phyloP scores from a whole-genome alignment of 1,284 basidiomycete genomes.

The Moesziomyces globuligerus region DNA sequence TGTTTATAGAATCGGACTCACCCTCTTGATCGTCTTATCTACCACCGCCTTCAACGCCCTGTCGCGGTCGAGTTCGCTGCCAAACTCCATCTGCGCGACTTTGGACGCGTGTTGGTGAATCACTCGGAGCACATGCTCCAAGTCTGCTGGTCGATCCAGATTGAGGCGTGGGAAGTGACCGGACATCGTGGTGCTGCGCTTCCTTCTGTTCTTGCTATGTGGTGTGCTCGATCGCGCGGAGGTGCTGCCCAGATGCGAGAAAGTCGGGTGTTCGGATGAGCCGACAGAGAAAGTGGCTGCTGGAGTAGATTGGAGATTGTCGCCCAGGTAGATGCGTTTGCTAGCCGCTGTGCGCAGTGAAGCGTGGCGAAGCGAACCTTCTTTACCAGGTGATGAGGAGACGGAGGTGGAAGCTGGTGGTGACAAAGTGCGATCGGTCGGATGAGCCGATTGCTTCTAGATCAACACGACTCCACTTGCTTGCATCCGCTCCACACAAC shows the following conservation, averaged over 20 bases:
- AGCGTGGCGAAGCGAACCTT: neutral
- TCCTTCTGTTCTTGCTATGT: neutral
- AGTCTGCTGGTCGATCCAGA: slow-evolving; percentile 33
- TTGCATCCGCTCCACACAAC: neutral
- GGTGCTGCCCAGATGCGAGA: neutral
- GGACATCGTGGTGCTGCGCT: slow-evolving; percentile 18
- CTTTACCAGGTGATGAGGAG: neutral
- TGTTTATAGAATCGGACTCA: slow-evolving; percentile 6
- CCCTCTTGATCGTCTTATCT: slow-evolving; percentile 35
- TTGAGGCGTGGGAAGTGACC: slow-evolving; percentile 42
- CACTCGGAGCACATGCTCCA: slow-evolving; percentile 33
- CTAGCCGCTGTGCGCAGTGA: neutral
- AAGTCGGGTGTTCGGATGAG: neutral
- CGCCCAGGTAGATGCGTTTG: neutral
- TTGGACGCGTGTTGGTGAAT: slow-evolving; percentile 37
- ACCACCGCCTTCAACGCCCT: slow-evolving; percentile 34
- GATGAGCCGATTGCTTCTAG: slow-evolving; percentile 7
- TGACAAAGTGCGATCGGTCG: slow-evolving; percentile 6
- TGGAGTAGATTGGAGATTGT: too few relatives aligned
- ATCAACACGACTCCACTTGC: slow-evolving; percentile 12
- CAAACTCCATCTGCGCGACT: slow-evolving; percentile 49
- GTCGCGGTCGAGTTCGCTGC: slow-evolving; percentile 35
- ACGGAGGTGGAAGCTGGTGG: slow-evolving; percentile 8
- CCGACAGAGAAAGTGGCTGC: neutral
- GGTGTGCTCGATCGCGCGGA: too few relatives aligned